phyloP scores from a whole-genome alignment of 176 grass and related monocot genomes.

The Aegilops tauschii region DNA sequence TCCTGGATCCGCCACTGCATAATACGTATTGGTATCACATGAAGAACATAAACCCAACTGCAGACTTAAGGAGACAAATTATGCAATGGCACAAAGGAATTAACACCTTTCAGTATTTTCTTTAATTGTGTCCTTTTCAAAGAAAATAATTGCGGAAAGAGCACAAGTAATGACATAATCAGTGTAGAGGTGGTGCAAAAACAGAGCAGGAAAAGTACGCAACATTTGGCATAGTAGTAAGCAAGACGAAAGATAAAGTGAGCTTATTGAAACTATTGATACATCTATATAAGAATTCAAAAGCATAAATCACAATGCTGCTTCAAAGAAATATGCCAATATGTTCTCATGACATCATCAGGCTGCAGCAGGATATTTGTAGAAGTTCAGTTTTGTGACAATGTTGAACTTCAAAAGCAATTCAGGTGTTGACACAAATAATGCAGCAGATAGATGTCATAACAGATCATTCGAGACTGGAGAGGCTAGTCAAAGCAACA shows the following conservation, averaged over 20 bases:
- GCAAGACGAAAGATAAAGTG: not conserved
- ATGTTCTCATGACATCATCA: slow-evolving; percentile 7
- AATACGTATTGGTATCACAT: not conserved
- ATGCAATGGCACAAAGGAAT: not conserved
- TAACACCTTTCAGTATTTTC: not conserved
- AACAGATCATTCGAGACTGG: slow-evolving; percentile 15
- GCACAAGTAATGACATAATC: not conserved
- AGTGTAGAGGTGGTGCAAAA: not conserved
- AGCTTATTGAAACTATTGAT: not conserved
- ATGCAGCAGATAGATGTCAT: not conserved
- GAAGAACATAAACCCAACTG: not conserved
- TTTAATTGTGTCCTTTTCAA: not conserved
- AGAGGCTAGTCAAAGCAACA: not conserved
- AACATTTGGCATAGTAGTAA: not conserved
- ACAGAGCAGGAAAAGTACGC: not conserved
- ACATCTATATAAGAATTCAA: not conserved
- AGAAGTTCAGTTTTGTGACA: not conserved
- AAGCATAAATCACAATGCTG: not conserved
- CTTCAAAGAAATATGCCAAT: not conserved
- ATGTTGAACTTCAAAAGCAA: not conserved
- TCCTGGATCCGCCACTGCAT: too few species aligned
- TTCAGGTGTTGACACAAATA: slow-evolving; percentile 21
- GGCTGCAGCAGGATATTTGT: not conserved
- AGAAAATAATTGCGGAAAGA: not conserved
- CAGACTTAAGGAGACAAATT: not conserved